A percentile compares a stretch with the other conserved stretches of the same genome.
These are phyloP conservation scores for Xylaria bambusicola DNA, from an alignment of 495 filamentous ascomycete species.

Conservation along the genomic window DNA sequence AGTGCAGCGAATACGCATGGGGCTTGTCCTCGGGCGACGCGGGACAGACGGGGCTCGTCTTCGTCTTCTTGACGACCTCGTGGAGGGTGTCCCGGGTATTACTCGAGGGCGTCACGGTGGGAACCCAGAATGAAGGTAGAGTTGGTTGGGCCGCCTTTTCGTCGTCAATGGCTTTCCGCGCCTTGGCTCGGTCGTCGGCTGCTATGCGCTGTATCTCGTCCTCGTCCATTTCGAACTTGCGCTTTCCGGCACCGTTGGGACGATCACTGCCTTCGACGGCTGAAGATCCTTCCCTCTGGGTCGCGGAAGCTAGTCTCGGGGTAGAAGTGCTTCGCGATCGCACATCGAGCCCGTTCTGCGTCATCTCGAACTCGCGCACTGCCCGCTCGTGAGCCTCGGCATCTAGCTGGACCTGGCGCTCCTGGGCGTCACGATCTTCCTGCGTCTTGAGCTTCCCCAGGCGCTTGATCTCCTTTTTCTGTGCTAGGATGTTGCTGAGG, in stretches of 20 bases:
- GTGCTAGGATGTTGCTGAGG: slow-evolving; percentile 83
- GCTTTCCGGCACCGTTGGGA: slow-evolving; percentile 49
- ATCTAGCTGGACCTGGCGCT: slow-evolving; percentile 54
- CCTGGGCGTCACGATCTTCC: slow-evolving; percentile 54
- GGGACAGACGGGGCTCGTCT: slow-evolving; percentile 78
- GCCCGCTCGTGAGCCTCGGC: slow-evolving; percentile 61
- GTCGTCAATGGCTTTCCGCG: slow-evolving; percentile 65
- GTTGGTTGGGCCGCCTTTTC: slow-evolving; percentile 76
- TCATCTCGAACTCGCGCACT: slow-evolving; percentile 63
- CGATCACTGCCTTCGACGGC: slow-evolving; percentile 28
- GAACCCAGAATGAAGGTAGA: slow-evolving; percentile 94
- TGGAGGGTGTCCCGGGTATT: slow-evolving; percentile 52
- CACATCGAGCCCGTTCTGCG: slow-evolving; percentile 69
- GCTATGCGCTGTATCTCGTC: slow-evolving; percentile 75
- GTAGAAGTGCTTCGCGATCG: slow-evolving; percentile 37
- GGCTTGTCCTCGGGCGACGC: slow-evolving; percentile 67
- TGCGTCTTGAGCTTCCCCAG: slow-evolving; percentile 67
- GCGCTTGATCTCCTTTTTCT: slow-evolving; percentile 91
- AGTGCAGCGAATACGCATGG: slow-evolving; percentile 82
- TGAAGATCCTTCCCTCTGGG: slow-evolving; percentile 6
- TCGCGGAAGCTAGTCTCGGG: slow-evolving; percentile 11
- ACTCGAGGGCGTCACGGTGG: slow-evolving; percentile 72
- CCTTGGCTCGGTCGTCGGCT: slow-evolving; percentile 66
- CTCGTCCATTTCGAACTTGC: slow-evolving; percentile 83
- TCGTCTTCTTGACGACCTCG: slow-evolving; percentile 63